Percentiles rank a stretch among this genome's conserved stretches.
These are phyloP conservation scores for Candida argentea DNA, from an alignment of 805 yeast genomes.

Conservation along the genomic window DNA sequence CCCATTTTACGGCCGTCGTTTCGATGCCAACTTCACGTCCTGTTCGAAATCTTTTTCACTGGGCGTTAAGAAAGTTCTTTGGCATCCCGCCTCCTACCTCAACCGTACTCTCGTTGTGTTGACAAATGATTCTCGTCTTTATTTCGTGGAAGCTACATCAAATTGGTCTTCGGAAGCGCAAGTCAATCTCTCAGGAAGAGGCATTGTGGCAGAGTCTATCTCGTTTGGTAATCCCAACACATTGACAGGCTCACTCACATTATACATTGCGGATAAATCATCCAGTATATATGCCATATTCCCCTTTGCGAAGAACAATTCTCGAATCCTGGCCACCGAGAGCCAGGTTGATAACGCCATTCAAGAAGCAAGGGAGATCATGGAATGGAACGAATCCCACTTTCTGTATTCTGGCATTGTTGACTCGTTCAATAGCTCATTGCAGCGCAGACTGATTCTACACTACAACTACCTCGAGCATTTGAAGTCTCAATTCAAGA, in stretches of 20 bases:
- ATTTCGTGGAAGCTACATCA: slow-evolving; percentile 13
- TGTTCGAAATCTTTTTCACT: too few species aligned
- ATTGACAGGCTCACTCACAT: slow-evolving; percentile 18
- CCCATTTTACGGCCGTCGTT: too few species aligned
- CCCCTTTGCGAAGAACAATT: slow-evolving; percentile 14
- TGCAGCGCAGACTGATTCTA: slow-evolving; percentile 7
- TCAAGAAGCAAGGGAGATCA: slow-evolving; percentile 7
- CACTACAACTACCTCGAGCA: slow-evolving; percentile 11
- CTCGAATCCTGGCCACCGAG: slow-evolving; percentile 10
- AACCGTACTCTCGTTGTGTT: slow-evolving; percentile 17
- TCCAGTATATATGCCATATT: slow-evolving; percentile 16
- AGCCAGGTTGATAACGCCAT: slow-evolving; percentile 7
- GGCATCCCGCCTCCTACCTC: slow-evolving; percentile 15
- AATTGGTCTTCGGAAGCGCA: slow-evolving; percentile 10
- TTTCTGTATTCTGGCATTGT: slow-evolving; percentile 5
- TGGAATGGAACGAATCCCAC: slow-evolving; percentile 5
- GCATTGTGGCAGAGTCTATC: slow-evolving; percentile 15
- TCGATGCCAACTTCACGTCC: too few species aligned
- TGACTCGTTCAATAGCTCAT: slow-evolving; percentile 6
- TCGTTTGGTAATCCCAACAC: slow-evolving; percentile 17
- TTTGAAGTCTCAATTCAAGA: slow-evolving; percentile 7
- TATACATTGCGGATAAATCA: slow-evolving; percentile 15
- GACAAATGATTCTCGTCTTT: slow-evolving; percentile 9
- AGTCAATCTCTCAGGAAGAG: slow-evolving; percentile 8
- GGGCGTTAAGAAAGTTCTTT: slow-evolving; percentile 17